These are phyloP conservation scores for Gastrolobium villosum DNA, from an alignment of 306 rosid genomes.

Conservation along the genomic window DNA sequence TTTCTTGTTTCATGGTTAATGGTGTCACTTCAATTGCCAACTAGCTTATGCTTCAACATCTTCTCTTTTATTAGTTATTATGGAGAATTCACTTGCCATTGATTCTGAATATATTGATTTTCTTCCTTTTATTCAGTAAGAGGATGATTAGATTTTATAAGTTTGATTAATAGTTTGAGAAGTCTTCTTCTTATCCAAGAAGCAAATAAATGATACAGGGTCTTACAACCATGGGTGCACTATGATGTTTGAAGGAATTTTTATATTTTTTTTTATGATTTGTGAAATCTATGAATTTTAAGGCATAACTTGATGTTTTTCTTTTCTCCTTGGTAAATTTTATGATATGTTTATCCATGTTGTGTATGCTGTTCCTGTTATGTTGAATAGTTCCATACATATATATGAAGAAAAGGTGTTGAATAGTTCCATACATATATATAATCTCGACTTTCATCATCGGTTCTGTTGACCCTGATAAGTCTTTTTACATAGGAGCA, in stretches of 20 bases:
- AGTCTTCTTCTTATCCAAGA: not conserved
- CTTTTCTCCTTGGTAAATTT: conserved; percentile 17
- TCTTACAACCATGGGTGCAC: not conserved
- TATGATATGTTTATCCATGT: not conserved
- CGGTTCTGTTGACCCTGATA: conserved; percentile 22
- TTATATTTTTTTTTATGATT: not conserved
- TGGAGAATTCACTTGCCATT: conserved; percentile 21
- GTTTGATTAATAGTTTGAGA: conserved; percentile 26
- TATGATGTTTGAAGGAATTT: not conserved
- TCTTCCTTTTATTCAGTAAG: conserved; percentile 6
- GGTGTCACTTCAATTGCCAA: conserved; percentile 22
- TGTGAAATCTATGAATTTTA: not conserved
- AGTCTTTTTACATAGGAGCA: conserved; percentile 54
- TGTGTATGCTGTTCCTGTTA: not conserved
- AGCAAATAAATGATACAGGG: conserved; percentile 1
- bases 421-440: not conserved
- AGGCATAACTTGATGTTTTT: not conserved
- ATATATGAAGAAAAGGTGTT: conserved; percentile 9
- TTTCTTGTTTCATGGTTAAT: conserved; percentile 12
- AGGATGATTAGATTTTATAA: conserved; percentile 33
- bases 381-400: conserved; percentile 21
- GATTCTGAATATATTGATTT: conserved; percentile 28
- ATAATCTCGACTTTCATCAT: conserved; percentile 23
- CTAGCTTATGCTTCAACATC: conserved; percentile 27
- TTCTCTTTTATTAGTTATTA: conserved; percentile 18